Base-by-base conservation (phyloP, 352 stramenopile genomes). In the Aphanomyces euteiches region DNA sequence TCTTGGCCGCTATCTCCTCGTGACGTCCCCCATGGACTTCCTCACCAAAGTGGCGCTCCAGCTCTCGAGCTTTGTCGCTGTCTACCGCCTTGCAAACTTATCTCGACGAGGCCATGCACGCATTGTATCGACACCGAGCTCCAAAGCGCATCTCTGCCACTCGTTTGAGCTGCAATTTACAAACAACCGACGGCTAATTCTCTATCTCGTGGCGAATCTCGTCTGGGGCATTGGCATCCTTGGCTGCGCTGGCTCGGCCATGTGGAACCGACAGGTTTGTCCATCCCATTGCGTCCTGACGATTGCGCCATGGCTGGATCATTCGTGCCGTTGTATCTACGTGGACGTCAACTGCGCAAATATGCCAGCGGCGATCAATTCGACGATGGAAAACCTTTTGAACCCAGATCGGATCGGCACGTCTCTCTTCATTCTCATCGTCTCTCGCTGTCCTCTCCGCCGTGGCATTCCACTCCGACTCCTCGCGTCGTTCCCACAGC, bases 331-430 rank as follows among this genome's bases (percentile, higher is more conserved):
- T n/a, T 70, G 64, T 41, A 47, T 61, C 37, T 61, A 48, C 12
- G 53, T 61, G 8, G n/a, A 56, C 19, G 8, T 70, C 54, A 70
- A 70, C 54, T 70, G 64, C 15, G 64, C 45, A 3, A n/a, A 34
- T 1, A 5, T 43, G 19, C 13, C n/a, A 5, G 17, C 56, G 34
- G 17, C 0, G 13, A 39, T 34, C 36, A 10, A 8, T n/a, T 59
- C 64, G 13, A 28, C 28, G 28, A 47, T 70, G 7, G 64, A 48
- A 37, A 28, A 63, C 13, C n/a, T 1, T 2, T 47, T 70, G 7
- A 12, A 34, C 1, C 64, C 64, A 43, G 37, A 6, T 7, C 10
- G 5, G 1, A 61, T 70, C 34, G 64, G 64, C 4, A 50, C 17
- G 0, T 45, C 64, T 7, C n/a, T 70, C 1, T 70, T 61, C 21